phyloP scores from a whole-genome alignment of 2,329 filamentous ascomycete genomes.

The Blastomyces percursus region DNA sequence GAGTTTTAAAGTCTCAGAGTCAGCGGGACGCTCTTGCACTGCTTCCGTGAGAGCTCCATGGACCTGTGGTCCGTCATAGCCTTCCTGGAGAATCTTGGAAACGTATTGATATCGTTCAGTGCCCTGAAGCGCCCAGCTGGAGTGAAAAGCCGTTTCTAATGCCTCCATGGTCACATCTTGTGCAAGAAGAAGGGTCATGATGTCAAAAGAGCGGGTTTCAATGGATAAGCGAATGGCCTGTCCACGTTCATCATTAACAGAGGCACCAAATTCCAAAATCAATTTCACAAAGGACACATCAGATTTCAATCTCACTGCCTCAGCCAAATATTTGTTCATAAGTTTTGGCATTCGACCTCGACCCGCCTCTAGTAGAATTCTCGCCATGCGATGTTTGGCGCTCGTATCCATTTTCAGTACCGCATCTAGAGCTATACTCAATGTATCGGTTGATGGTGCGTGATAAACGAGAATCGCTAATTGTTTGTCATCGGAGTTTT shows the following conservation, averaged over 20 bases:
- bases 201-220: constrained; percentile 10
- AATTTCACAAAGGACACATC: constrained; percentile 12
- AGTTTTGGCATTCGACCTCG: constrained; percentile 6
- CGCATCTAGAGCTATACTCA: constrained; percentile 8
- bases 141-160: constrained; percentile 12
- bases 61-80: constrained; percentile 9
- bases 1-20: constrained; percentile 35
- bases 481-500: constrained; percentile 12
- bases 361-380: constrained; percentile 10
- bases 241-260: constrained; percentile 12
- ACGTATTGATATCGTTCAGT: constrained; percentile 11
- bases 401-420: constrained; percentile 6
- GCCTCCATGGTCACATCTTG: constrained; percentile 8
- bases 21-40: constrained; percentile 13
- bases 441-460: constrained; percentile 9
- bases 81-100: constrained; percentile 17
- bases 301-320: constrained; percentile 6
- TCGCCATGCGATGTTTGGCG: constrained; percentile 11
- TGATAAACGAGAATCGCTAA: constrained; percentile 11
- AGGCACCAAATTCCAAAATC: constrained; percentile 14
- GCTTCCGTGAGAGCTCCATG: constrained; percentile 13
- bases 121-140: constrained; percentile 6
- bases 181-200: constrained; percentile 10
- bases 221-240: constrained; percentile 11
- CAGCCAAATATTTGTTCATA: constrained; percentile 8